phyloP scores from a whole-genome alignment of 1,284 basidiomycete species.

The Papiliotrema laurentii region DNA sequence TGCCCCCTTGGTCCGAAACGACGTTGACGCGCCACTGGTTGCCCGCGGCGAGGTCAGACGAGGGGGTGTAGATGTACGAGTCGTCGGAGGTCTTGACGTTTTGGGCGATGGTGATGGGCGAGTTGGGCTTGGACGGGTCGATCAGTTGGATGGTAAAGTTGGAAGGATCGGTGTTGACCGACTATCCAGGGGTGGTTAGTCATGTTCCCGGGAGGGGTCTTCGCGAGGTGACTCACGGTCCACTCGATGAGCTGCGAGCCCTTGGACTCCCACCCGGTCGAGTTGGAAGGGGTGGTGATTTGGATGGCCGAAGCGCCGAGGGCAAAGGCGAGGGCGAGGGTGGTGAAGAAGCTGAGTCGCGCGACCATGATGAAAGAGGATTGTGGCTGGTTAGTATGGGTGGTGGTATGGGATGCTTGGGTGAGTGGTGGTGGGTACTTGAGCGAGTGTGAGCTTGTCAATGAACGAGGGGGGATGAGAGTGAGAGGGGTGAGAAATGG shows the following conservation, averaged over 20 bases:
- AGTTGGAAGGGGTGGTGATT: slow-evolving; percentile 34
- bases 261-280: slow-evolving; percentile 22
- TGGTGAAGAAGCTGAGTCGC: slow-evolving; percentile 16
- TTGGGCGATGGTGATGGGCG: slow-evolving; percentile 19
- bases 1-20: slow-evolving; percentile 19
- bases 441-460: too few relatives aligned
- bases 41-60: slow-evolving; percentile 15
- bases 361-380: slow-evolving; percentile 4
- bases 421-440: too few relatives aligned
- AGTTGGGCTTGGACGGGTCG: slow-evolving; percentile 21
- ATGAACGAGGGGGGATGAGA: too few relatives aligned
- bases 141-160: slow-evolving; percentile 35
- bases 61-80: slow-evolving; percentile 35
- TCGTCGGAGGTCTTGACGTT: slow-evolving; percentile 27
- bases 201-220: not conserved
- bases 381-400: too few relatives aligned
- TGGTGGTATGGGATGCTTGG: too few relatives aligned
- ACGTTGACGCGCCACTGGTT: slow-evolving; percentile 31
- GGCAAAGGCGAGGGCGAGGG: slow-evolving; percentile 18
- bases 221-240: slow-evolving; percentile 27
- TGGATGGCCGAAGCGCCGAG: slow-evolving; percentile 20
- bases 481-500: too few relatives aligned
- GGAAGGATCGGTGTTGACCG: slow-evolving; percentile 35
- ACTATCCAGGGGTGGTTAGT: slow-evolving; percentile 13
- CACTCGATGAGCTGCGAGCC: slow-evolving; percentile 32